Conservation (phyloP, 2,329 filamentous ascomycete genomes). For the Claviceps sp. region DNA sequence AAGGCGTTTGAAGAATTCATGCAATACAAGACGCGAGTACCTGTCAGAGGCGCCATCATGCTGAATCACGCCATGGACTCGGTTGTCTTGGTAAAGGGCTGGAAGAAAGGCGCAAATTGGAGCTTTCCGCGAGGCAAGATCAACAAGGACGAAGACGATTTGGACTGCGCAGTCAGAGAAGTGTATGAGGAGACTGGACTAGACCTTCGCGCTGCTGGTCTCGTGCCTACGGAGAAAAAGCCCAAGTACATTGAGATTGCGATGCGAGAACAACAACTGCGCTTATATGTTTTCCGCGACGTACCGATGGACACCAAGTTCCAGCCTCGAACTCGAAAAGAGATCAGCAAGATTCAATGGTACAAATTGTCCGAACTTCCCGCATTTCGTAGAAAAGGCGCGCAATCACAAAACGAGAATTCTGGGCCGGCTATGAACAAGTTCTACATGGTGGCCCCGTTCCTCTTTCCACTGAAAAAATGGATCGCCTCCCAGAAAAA, state of each 20-base stretch:
- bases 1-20: slow-evolving; percentile 85
- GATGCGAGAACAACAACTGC: slow-evolving; percentile 86
- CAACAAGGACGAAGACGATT: slow-evolving; percentile 88
- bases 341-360: slow-evolving; percentile 96
- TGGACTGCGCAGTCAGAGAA: slow-evolving; percentile 87
- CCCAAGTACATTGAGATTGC: slow-evolving; percentile 78
- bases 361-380: slow-evolving; percentile 83
- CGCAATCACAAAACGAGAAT: slow-evolving; percentile 41
- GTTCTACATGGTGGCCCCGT: slow-evolving; percentile 97
- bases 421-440: slow-evolving; percentile 58
- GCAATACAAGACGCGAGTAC: slow-evolving; percentile 86
- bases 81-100: slow-evolving; percentile 86
- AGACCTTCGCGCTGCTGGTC: slow-evolving; percentile 60
- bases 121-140: slow-evolving; percentile 96
- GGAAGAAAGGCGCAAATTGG: slow-evolving; percentile 95
- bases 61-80: slow-evolving; percentile 91
- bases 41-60: slow-evolving; percentile 86
- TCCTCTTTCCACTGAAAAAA: slow-evolving; percentile 70
- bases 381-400: slow-evolving; percentile 58
- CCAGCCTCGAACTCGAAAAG: slow-evolving; percentile 82
- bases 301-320: slow-evolving; percentile 80
- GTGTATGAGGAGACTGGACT: slow-evolving; percentile 95
- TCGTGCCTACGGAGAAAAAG: slow-evolving; percentile 58
- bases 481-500: slow-evolving; percentile 83
- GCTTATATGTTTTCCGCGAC: slow-evolving; percentile 81